Evolutionary conservation across 352 stramenopile species (phyloP), one percentile per base, ranked within the genome.

Genomic region (Globisporangium nodosum): DNA sequence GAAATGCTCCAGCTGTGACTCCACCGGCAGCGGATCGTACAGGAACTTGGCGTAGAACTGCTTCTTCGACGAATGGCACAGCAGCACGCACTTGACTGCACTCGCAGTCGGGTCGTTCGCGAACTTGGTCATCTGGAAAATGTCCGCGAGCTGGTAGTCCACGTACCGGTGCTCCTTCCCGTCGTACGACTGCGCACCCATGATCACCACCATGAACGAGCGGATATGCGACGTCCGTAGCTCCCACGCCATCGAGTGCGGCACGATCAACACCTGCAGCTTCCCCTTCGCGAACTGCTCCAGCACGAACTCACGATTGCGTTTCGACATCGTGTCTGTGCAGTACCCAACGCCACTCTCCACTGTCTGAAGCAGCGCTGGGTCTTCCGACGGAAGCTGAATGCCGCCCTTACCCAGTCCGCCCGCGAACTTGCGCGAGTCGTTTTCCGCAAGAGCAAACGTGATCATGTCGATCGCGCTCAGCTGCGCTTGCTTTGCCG

Each of bases 401-500:
- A 74, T 56, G 7, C 67, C 62, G 13, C 76, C 65, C 16, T 76
- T 70, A 11, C 48, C 48, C 4, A 74, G 63, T 7, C 68, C 58
- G 33, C 52, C 58, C 0, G 86, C 73, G 61, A 95, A 94, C 47
- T 87, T 85, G 15, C 76, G 63, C 1, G 86, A 49, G 35, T 92
- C 79, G 31, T 94, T 93, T 39, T 95, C 84, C 33, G 82, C 95
- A 33, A 96, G 62, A 0, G 90, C 89, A 81, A 99, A 99, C 20
- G 96, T 98, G 66, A 99, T 97, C 47, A 99, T 65, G 74, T 99
- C 97, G 67, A 99, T 99, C 5, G 97, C 97, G 15, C 92, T 99
- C 21, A 99, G 76, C 70, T 99, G 96, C 30, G 96, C 95, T 71
- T 99, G 98, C 70, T 98, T 98, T 24, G 90, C 81, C 16, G 96